These are phyloP conservation scores for Oropetium thomaeum DNA, from an alignment of 176 grass and related monocot genomes.

Conservation along the genomic window DNA sequence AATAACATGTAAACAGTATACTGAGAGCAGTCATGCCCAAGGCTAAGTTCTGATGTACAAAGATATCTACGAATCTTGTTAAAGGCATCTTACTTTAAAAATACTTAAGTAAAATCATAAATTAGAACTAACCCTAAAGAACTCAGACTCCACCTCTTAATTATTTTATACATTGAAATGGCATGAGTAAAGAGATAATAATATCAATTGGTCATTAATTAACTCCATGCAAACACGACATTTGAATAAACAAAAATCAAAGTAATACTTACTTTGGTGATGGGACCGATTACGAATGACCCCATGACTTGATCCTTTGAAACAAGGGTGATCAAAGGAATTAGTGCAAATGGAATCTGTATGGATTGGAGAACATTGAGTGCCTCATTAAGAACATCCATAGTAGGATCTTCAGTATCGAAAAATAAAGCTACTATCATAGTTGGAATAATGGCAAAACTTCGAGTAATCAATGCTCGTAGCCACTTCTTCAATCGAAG, in stretches of 20 bases:
- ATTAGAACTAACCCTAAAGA: not conserved
- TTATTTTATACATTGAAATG: not conserved
- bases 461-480: constrained; percentile 78
- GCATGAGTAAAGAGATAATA: not conserved
- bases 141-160: not conserved
- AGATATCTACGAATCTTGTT: constrained; percentile 18
- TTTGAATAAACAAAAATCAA: constrained; percentile 6
- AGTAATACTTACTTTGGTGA: constrained; percentile 71
- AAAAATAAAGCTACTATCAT: constrained; percentile 92
- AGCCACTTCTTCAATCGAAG: constrained; percentile 96
- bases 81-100: not conserved
- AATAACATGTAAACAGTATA: not conserved
- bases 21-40: not conserved
- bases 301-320: constrained; percentile 96
- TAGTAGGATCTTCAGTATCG: constrained; percentile 81
- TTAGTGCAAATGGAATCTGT: constrained; percentile 96
- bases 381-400: constrained; percentile 87
- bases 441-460: constrained; percentile 85
- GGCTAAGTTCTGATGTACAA: not conserved
- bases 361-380: constrained; percentile 98
- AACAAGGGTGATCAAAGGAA: constrained; percentile 87
- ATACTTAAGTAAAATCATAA: not conserved
- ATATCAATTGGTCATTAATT: not conserved
- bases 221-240: not conserved
- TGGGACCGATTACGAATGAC: constrained; percentile 63